Base-by-base conservation (phyloP, 2,329 filamentous ascomycete species). In the Pezizomycotina sp. region DNA sequence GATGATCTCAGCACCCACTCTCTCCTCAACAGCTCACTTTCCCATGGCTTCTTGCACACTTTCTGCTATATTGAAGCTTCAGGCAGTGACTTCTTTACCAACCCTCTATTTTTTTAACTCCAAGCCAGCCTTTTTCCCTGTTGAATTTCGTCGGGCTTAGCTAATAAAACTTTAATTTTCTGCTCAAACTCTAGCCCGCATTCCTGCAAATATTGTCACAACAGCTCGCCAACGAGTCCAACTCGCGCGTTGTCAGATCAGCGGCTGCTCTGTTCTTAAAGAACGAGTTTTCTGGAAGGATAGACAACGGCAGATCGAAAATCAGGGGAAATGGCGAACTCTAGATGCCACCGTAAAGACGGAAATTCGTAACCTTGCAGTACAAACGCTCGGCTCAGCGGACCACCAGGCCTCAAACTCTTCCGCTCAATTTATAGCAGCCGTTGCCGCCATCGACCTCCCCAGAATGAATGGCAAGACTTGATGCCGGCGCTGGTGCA, bases 271-370 rank as follows among this genome's bases (percentile, higher is more conserved):
- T 98, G 52, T 86, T 89, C 51, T 68, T 98, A 55, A 98, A 98
- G 65, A 98, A 98, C 68, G 79, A 89, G 54, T 95, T 98, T 65
- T 82, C 81, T 55, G 80, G 84, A 55, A 78, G 89, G 89, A 98
- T 61, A 76, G 76, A 55, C 65, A 73, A 54, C 77, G 83, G 56
- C 74, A 92, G 62, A 77, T 80, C 56, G 79, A 91, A 58, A 72
- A 95, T 40, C 89, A 95, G 63, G 69, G 74, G 55, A 83, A 91
- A 76, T 98, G 89, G 89, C 65, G 89, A 46, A 73, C 78, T 43
- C 79, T 83, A 53, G 93, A 92, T 70, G 68, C 65, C 47, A 72
- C 76, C 55, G 80, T 98, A 60, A 95, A 93, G 71, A 69, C 77
- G 50, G 50, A 46, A 31, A 44, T 44, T 30, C 34, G 41, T 34